A percentile compares a stretch with the other conserved stretches of the same genome.
These are phyloP conservation scores for Alopecurus myosuroides DNA, from an alignment of 176 grass and related monocot species.

Conservation along the genomic window DNA sequence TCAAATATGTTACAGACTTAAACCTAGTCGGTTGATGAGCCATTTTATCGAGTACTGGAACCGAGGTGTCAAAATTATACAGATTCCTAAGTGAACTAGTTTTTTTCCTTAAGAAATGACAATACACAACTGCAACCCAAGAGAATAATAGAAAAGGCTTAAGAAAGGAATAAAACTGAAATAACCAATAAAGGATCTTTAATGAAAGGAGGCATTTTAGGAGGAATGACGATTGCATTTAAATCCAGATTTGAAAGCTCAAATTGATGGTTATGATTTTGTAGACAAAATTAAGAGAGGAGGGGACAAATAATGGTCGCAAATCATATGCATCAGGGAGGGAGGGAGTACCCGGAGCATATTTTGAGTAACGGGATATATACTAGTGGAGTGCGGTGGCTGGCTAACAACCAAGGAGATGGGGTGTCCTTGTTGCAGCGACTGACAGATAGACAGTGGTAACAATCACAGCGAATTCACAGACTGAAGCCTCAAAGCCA, in stretches of 20 bases:
- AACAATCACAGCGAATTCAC: constrained; percentile 17
- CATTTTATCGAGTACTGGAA: background rate
- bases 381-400: background rate
- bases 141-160: background rate
- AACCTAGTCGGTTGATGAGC: background rate
- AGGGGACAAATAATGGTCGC: background rate
- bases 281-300: background rate
- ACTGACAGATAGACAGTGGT: constrained; percentile 19
- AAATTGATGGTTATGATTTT: background rate
- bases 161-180: background rate
- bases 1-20: background rate
- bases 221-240: background rate
- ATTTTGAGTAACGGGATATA: background rate
- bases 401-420: constrained; percentile 53
- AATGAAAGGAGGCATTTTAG: background rate
- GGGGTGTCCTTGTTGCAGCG: constrained; percentile 61
- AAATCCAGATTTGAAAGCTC: background rate
- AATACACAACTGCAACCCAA: background rate
- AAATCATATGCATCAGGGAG: background rate
- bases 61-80: background rate
- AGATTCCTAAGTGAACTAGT: background rate
- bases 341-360: background rate
- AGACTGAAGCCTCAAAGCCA: background rate
- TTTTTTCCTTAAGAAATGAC: background rate
- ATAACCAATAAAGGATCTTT: background rate